Conservation (phyloP, 1,284 basidiomycete species). For the Psilocybe mexicana region DNA sequence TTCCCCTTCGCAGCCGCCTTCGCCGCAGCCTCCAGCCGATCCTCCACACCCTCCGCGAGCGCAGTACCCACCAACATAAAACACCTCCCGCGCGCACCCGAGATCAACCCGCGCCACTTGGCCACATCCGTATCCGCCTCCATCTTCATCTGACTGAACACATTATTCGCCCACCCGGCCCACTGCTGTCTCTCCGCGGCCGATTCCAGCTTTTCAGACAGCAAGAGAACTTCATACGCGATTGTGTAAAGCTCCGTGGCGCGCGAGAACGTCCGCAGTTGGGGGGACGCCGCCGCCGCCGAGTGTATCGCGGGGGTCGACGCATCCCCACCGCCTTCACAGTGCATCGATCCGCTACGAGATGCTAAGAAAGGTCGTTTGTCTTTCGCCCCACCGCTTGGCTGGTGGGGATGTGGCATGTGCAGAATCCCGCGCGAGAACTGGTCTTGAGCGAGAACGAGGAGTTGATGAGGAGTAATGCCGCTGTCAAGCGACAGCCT, state of each 20-base stretch:
- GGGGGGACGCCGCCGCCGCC: neutral
- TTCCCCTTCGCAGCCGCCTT: conserved; percentile 3
- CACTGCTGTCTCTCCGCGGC: conserved; percentile 50
- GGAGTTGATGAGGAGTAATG: conserved; percentile 49
- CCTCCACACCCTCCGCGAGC: conserved; percentile 53
- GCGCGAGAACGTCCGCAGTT: conserved; percentile 46
- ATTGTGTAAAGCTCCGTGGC: conserved; percentile 61
- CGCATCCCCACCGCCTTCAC: neutral
- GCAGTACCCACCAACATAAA: conserved; percentile 56
- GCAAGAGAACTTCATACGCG: conserved; percentile 57
- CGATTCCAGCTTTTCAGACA: conserved; percentile 52
- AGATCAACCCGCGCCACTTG: conserved; percentile 45
- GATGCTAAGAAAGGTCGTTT: too few species aligned
- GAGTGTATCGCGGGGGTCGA: neutral
- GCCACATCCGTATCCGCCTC: conserved; percentile 46
- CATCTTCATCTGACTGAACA: conserved; percentile 63
- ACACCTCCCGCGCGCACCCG: conserved; percentile 50
- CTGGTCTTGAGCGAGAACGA: conserved; percentile 64
- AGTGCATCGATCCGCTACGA: too few species aligned
- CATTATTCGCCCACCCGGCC: conserved; percentile 60
- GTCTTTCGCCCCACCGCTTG: neutral
- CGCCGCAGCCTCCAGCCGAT: conserved; percentile 39
- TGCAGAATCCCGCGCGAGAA: conserved; percentile 68
- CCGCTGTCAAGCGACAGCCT: conserved; percentile 45
- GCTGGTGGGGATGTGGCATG: conserved; percentile 57